Conservation (phyloP, 257 asterid genomes). For the Ocimum tenuiflorum region DNA sequence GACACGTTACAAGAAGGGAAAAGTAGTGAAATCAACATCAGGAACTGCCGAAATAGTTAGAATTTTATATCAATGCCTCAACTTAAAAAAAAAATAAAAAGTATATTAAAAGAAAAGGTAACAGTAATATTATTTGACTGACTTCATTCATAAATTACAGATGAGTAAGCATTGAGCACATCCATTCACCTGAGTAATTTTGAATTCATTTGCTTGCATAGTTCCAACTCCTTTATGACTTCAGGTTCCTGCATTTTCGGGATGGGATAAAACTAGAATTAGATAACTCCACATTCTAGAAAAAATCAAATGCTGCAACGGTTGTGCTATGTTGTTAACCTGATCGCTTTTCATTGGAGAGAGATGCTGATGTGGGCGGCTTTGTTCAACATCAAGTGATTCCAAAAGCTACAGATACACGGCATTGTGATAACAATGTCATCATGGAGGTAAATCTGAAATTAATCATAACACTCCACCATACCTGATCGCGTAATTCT, state of each 20-base stretch:
- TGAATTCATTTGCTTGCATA: constrained; percentile 38
- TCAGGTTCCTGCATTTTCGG: constrained; percentile 35
- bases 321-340: constrained; percentile 19
- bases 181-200: constrained; percentile 39
- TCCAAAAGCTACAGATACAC: constrained; percentile 31
- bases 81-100: not conserved
- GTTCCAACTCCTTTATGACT: constrained; percentile 34
- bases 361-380: constrained; percentile 16
- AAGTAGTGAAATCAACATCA: not conserved
- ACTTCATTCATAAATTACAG: not conserved
- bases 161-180: not conserved
- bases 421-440: constrained; percentile 15
- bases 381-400: constrained; percentile 29
- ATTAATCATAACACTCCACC: not conserved
- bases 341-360: constrained; percentile 29
- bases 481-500: constrained; percentile 49
- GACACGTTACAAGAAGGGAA: constrained; percentile 4
- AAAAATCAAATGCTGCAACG: constrained; percentile 1
- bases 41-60: too few relatives aligned
- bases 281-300: not conserved
- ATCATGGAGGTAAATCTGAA: constrained; percentile 8
- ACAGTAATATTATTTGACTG: not conserved
- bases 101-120: not conserved
- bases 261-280: constrained; percentile 6
- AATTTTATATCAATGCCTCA: not conserved